Evolutionary conservation across 2,329 filamentous ascomycete genomes (phyloP).

Genomic region (Amesomyces nigricolor): DNA sequence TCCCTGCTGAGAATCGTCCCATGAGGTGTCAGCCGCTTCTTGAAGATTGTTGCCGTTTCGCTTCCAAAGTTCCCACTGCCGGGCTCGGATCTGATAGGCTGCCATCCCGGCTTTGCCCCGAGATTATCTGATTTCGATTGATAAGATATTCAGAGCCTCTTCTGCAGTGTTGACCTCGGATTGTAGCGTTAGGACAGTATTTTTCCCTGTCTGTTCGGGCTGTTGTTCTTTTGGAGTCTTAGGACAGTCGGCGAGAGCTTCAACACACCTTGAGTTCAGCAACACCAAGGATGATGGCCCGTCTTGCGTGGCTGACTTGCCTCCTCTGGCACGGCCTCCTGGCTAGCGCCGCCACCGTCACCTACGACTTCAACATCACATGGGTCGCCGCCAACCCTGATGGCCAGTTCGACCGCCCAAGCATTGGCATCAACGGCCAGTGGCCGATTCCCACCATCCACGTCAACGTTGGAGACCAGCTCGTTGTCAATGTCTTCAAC

Average conservation of each 20-base stretch:
- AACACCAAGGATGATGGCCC: background rate
- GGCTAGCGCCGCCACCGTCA: constrained; percentile 40
- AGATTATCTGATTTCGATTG: constrained; percentile 19
- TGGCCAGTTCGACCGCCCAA: constrained; percentile 55
- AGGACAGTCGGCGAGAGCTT: background rate
- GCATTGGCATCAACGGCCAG: constrained; percentile 70
- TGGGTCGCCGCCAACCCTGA: constrained; percentile 72
- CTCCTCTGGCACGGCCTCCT: constrained; percentile 11
- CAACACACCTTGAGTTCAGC: background rate
- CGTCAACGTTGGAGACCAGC: constrained; percentile 55
- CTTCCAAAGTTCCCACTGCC: background rate
- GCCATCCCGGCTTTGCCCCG: background rate
- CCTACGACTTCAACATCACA: constrained; percentile 61
- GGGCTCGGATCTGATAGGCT: constrained; percentile 6
- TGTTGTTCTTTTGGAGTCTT: background rate
- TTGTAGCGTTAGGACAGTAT: background rate
- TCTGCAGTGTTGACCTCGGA: no score
- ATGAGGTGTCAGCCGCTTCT: no score
- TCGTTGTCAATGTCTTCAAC: constrained; percentile 56
- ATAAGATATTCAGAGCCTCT: constrained; percentile 14
- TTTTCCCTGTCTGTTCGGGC: background rate
- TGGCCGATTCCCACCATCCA: constrained; percentile 68
- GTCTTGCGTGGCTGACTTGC: background rate
- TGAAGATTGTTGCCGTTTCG: background rate
- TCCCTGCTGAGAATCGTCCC: no score